Conservation (phyloP, 2,329 filamentous ascomycete genomes). For the Botrytis paeoniae region DNA sequence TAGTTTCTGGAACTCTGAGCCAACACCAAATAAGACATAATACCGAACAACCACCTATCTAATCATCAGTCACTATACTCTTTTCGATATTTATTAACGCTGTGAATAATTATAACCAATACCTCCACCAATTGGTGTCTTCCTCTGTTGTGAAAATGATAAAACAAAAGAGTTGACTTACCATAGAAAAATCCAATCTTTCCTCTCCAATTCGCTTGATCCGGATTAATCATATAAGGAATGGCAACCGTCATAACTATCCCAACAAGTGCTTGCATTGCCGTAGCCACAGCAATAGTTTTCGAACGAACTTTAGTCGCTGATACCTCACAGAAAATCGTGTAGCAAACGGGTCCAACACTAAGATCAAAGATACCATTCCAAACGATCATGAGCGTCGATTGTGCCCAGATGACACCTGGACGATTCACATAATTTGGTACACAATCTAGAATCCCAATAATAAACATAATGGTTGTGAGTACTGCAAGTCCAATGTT, state of each 20-base stretch:
- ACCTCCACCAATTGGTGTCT: no score
- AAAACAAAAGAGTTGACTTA: neutral
- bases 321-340: conserved; percentile 44
- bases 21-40: conserved; percentile 42
- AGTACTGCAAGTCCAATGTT: conserved; percentile 53
- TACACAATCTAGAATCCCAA: conserved; percentile 38
- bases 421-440: conserved; percentile 34
- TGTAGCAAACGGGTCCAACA: conserved; percentile 42
- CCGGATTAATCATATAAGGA: conserved; percentile 39
- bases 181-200: conserved; percentile 37
- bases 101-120: neutral
- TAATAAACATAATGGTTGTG: conserved; percentile 52
- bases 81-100: neutral
- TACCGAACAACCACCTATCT: conserved; percentile 42
- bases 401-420: conserved; percentile 28
- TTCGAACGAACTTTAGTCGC: conserved; percentile 43
- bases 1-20: conserved; percentile 44
- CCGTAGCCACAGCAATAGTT: conserved; percentile 31
- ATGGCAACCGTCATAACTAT: conserved; percentile 31
- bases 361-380: conserved; percentile 29
- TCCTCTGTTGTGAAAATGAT: neutral
- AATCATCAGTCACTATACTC: neutral
- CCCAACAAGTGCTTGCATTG: conserved; percentile 24
- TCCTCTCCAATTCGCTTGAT: conserved; percentile 34
- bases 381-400: conserved; percentile 28